Evolutionary conservation across 1,139 yeast species (phyloP), one percentile per base, ranked within the genome.

Genomic region (Suhomyces wounanorum): DNA sequence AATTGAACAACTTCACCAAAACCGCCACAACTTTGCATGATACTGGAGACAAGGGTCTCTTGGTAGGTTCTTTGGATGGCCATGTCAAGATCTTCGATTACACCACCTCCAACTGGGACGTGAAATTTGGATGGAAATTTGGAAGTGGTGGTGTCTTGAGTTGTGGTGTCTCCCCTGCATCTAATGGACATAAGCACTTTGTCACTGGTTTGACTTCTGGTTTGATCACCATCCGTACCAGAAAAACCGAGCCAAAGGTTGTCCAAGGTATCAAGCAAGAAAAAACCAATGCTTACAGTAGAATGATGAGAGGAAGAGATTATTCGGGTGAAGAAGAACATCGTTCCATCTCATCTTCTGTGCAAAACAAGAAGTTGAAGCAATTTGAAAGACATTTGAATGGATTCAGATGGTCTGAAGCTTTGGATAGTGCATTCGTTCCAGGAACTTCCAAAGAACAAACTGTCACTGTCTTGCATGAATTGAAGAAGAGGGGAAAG

Each of bases 121-220:
- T 92, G 56, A 89, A 87, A 66, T 94, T 91, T 67, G 98, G 98
- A 41, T 94, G 98, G 98, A 94, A 92, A 68, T 92, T 88, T 64
- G 96, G 97, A 39, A 67, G 73, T 55, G 91, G 95, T 14, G 96
- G 96, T 40, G 97, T 94, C 0, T 75, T 94, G 59, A 79, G 91
- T 60, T 85, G 96, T 65, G 98, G 92, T 8, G 87, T 92, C 10
- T 89, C 97, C 9, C 98, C 98, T 18, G 84, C 86, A 54, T 63
- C 64, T 26, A 69, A 70, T 53, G 58, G 62, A 53, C 85, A 85
- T 60, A 88, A 88, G 70, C 98, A 94, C 73, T 81, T 94, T 57
- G 97, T 89, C 36, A 89, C 96, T n/a, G 99, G 99, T 49, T 79
- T 94, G 59, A 86, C 95, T 8, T 85, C 96, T 1, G 99, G 99